Conservation (phyloP, 257 asterid genomes). For the Solanum verrucosum region DNA sequence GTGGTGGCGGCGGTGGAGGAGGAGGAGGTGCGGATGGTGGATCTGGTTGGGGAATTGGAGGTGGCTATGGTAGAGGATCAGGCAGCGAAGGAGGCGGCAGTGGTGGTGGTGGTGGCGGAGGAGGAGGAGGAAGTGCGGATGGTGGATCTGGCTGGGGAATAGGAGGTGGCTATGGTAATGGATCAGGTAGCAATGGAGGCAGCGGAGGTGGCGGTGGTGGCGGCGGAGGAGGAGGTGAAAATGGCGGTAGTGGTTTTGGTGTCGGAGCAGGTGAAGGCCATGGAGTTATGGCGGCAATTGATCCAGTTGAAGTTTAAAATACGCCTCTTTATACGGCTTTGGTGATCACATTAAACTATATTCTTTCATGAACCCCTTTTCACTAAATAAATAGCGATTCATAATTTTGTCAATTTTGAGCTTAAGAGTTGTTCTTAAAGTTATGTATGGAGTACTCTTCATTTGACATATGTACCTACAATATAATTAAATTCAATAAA, state of each 20-base stretch:
- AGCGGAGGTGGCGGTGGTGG: neutral
- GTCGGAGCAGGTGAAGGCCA: neutral
- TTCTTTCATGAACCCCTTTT: neutral
- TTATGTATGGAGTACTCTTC: neutral
- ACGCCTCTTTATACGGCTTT: neutral
- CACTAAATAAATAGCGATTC: neutral
- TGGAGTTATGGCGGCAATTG: neutral
- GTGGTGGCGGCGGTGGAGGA: rapidly evolving
- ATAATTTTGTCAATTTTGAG: neutral
- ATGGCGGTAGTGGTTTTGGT: neutral
- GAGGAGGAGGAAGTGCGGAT: neutral
- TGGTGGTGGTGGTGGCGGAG: neutral
- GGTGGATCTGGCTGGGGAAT: neutral
- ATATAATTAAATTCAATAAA: neutral
- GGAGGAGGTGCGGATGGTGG: neutral
- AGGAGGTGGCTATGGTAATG: neutral
- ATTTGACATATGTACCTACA: neutral
- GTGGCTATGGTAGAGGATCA: neutral
- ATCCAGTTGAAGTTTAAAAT: neutral
- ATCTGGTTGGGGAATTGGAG: neutral
- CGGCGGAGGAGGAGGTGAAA: neutral
- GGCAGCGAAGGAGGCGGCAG: neutral
- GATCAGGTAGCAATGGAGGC: neutral
- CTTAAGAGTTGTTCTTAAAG: neutral
- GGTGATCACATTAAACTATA: neutral